Conservation (phyloP, 129 eudicot genomes). For the Lactuca saligna region DNA sequence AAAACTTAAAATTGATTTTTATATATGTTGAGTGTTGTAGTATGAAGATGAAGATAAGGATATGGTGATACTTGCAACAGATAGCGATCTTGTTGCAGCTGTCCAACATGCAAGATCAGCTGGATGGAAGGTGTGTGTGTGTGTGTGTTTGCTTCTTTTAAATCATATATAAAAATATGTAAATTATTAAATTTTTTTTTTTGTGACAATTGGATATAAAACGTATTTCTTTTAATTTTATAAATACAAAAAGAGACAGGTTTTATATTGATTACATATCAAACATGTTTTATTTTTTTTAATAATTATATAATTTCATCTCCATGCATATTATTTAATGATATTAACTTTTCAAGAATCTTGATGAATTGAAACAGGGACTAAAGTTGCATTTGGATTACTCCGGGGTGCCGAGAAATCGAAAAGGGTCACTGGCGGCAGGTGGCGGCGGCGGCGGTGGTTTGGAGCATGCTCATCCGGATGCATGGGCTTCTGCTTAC, state of each 20-base stretch:
- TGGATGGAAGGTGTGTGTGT: conserved; percentile 76
- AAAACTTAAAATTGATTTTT: not conserved
- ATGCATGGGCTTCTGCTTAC: conserved; percentile 97
- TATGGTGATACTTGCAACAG: conserved; percentile 80
- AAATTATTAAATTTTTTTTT: no score
- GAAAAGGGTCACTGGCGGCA: conserved; percentile 34
- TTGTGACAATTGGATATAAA: no score
- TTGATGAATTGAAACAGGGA: conserved; percentile 54
- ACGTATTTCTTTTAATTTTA: not conserved
- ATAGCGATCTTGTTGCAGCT: conserved; percentile 90
- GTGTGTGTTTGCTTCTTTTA: not conserved
- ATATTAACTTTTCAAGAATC: not conserved
- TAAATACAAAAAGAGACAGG: not conserved
- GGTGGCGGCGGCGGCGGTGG: conserved; percentile 21
- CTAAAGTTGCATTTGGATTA: conserved; percentile 76
- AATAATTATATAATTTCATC: no score
- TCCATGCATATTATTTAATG: not conserved
- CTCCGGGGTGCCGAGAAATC: conserved; percentile 49
- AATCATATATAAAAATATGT: no score
- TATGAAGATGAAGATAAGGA: conserved; percentile 97
- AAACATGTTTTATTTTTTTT: no score
- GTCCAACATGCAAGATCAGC: conserved; percentile 83
- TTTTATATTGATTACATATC: no score
- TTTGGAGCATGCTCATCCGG: conserved; percentile 71
- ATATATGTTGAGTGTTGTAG: conserved; percentile 34